These are phyloP conservation scores for Cyberlindnera veronae DNA, from an alignment of 805 yeast species.

Conservation along the genomic window DNA sequence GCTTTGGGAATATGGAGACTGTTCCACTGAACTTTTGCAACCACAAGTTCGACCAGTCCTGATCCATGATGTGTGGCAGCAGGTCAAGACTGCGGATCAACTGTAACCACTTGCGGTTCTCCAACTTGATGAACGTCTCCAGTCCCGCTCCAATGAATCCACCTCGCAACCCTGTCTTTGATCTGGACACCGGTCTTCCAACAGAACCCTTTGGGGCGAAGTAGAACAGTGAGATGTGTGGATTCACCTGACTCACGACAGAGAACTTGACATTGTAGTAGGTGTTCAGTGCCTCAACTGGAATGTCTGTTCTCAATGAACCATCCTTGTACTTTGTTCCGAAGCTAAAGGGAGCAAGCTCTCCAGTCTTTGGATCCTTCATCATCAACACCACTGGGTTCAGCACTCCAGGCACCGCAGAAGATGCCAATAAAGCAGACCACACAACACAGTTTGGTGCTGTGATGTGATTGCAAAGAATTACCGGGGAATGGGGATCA, in stretches of 20 bases:
- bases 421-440: conserved; percentile 71
- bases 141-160: conserved; percentile 72
- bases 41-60: conserved; percentile 79
- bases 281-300: conserved; percentile 67
- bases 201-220: conserved; percentile 79
- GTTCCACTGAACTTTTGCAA: conserved; percentile 72
- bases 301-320: conserved; percentile 73
- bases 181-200: conserved; percentile 69
- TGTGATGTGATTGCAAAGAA: conserved; percentile 70
- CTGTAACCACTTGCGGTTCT: conserved; percentile 73
- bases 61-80: conserved; percentile 64
- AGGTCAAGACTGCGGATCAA: conserved; percentile 61
- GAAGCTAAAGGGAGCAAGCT: conserved; percentile 62
- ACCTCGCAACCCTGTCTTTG: conserved; percentile 63
- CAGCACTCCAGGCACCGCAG: conserved; percentile 80
- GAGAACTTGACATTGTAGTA: conserved; percentile 75
- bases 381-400: conserved; percentile 80
- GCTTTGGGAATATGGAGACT: conserved; percentile 73
- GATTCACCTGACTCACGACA: conserved; percentile 78
- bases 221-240: conserved; percentile 72
- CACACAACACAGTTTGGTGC: conserved; percentile 81
- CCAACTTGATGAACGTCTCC: conserved; percentile 68
- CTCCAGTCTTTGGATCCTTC: conserved; percentile 39
- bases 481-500: conserved; percentile 78
- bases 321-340: conserved; percentile 79